Conservation (phyloP, 1,284 basidiomycete genomes). For the Ustilago bromivora region DNA sequence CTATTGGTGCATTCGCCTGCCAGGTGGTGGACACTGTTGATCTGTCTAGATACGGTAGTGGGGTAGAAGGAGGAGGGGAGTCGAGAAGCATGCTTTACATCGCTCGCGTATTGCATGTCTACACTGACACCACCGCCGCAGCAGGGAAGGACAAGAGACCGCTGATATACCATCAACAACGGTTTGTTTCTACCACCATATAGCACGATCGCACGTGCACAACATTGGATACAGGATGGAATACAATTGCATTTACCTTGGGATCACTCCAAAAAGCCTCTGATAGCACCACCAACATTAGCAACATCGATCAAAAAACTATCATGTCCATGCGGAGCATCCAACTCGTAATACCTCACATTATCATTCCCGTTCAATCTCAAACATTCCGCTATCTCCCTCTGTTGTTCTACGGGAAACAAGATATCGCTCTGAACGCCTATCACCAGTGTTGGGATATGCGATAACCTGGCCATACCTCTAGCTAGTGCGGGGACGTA, state of each 20-base stretch:
- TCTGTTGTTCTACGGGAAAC: slow-evolving; percentile 96
- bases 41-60: slow-evolving; percentile 9
- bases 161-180: slow-evolving; percentile 35
- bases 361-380: slow-evolving; percentile 81
- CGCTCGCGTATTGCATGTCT: slow-evolving; percentile 30
- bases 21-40: slow-evolving; percentile 27
- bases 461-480: slow-evolving; percentile 81
- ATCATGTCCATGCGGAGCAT: slow-evolving; percentile 94
- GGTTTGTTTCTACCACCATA: slow-evolving; percentile 24
- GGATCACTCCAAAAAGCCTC: slow-evolving; percentile 75
- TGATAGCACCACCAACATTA: slow-evolving; percentile 82
- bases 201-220: neutral
- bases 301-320: slow-evolving; percentile 89
- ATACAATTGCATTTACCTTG: neutral
- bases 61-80: too few relatives aligned
- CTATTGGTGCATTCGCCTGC: slow-evolving; percentile 29
- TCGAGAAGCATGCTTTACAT: slow-evolving; percentile 30
- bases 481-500: slow-evolving; percentile 84
- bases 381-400: slow-evolving; percentile 92
- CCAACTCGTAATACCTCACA: slow-evolving; percentile 96
- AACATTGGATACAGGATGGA: neutral
- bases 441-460: slow-evolving; percentile 86
- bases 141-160: neutral
- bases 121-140: neutral
- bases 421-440: slow-evolving; percentile 97